Base-by-base conservation (phyloP, 192 early-diverging fungal genomes). In the Spinellus fusiger region DNA sequence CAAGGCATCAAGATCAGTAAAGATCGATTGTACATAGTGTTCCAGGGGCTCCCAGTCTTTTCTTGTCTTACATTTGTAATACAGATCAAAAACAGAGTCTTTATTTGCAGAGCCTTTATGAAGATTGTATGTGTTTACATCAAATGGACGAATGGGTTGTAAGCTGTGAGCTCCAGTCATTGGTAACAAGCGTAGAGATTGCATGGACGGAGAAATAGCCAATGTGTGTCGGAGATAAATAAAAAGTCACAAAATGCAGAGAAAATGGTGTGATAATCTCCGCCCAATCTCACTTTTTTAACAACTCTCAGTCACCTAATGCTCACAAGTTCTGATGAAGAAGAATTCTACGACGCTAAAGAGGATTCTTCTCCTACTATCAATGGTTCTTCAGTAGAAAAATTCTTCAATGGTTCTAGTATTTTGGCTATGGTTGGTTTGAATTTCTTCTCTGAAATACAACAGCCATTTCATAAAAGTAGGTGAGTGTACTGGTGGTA, bases 11-110 rank as follows among this genome's bases (percentile, higher is more conserved):
- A 20, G 33, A 23, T 61, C 48, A 15, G 32, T 32, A 29, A 61
- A 61, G 16, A 35, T 34, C 18, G 49, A 49, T 34, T 32, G 27
- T 20, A 61, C 2, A 32, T 32, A 49, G 13, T 35, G 28, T 16
- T 27, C 33, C 15, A 61, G 33, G n/a, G 28, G 22, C 15, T 28
- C 18, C 59, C 59, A 61, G 18, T 61, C 59, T 20, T 44, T 44
- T 18, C 18, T 18, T 44, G 10, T n/a, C 18, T n/a, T 18, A 10
- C 40, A 44, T 44, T 44, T 44, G 13, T 44, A 2, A 12, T 44
- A 18, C 18, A 44, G 13, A n/a, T 2, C 40, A 44, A 3, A 18
- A 3, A 44, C 18, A 12, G 3, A 5, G 3, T 3, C 10, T 3
- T 44, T n/a, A 2, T 44, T 18, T n/a, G 18, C 18, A 44, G 40